Evolutionary conservation across 371 early-diverging fungal genomes (phyloP), one percentile per base, ranked within the genome.

Genomic region (Mortierella sp.): DNA sequence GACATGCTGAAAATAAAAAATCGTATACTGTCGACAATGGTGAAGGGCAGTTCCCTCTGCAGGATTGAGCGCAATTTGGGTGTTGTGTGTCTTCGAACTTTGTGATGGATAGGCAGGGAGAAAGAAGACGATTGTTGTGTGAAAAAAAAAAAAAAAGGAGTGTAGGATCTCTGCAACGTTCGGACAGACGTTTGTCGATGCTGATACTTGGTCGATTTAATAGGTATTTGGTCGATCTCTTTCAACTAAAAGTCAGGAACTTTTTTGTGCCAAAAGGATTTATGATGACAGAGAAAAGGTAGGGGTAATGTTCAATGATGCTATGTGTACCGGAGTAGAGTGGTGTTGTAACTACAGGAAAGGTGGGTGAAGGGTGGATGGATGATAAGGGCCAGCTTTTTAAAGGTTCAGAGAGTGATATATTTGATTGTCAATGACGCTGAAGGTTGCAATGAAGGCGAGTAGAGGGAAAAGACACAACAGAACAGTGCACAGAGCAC

Each of bases 1-100:
- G 77, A 76, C 77, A 76, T 76, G 69, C 35, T 58, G 4, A 5
- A 47, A 70, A 51, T 31, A 35, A 55, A 35, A 49, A 35, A 29
- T 13, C 22, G 42, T 51, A 66, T 28, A 32, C n/a, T n/a, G 17
- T 57, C 34, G 15, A 35, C 10, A n/a, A 29, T 26, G 23, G 54
- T 26, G 23, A 54, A 29, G 55, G 17, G 31, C 10, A 55, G 13
- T 26, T 58, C 13, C 37, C 28, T 42, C 8, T 35, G 58, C 10
- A 19, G 35, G 43, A 28, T 28, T 26, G 60, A 37, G 43, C 2
- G 37, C 7, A 29, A 34, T 29, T 49, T 45, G n/a, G n/a, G n/a
- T n/a, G n/a, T n/a, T n/a, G n/a, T n/a, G 43, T 19, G 34, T 34
- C 40, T 7, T 3, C n/a, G n/a, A 51, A n/a, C 29, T 37, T 13